Base-by-base conservation (phyloP, 164 flowering plant genomes). In the Saururus chinensis region DNA sequence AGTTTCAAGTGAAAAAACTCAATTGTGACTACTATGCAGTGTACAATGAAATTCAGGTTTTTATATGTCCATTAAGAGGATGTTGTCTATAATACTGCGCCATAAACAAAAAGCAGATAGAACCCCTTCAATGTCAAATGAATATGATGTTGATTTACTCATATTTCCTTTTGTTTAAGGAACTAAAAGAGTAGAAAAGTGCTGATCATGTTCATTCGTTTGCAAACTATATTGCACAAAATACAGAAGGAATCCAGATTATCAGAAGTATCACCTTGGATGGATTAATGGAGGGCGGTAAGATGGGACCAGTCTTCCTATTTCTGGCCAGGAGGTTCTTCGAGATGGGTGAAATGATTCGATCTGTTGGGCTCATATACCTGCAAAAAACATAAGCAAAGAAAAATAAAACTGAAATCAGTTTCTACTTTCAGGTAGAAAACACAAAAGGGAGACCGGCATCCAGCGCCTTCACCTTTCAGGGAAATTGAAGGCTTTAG, bases 341-440 rank as follows among this genome's bases (percentile, higher is more conserved):
- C 0, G 92, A 78, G 24, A 87, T 70, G 13, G 95, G 96, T 4
- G 95, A 89, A 74, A 89, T 69, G 79, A 89, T 75, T 10, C 68
- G 71, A 80, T 89, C 93, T 51, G 96, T 89, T 51, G 93, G 93
- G 67, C 93, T 89, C 57, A 64, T 81, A 56, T 86, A 88, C 81
- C 90, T 87, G 67, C 37, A 49, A 65, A 10, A 1, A 21, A 54
- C 19, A n/a, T 25, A n/a, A 7, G 4, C 24, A 54, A 20, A 12
- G 14, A 16, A 20, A 54, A 54, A 19, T 22, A n/a, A 19, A 51
- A 49, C 9, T 14, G 52, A 2, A 1, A 49, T 48, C 10, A 11
- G 53, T 8, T 5, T 56, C 57, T 22, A 21, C 5, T 52, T 23
- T 11, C 17, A 55, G 1, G 35, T 2, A 42, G 19, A 14, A 42